Evolutionary conservation across 768 basidiomycete genomes (phyloP), one percentile per base, ranked within the genome.

Genomic region (Imleria badia): DNA sequence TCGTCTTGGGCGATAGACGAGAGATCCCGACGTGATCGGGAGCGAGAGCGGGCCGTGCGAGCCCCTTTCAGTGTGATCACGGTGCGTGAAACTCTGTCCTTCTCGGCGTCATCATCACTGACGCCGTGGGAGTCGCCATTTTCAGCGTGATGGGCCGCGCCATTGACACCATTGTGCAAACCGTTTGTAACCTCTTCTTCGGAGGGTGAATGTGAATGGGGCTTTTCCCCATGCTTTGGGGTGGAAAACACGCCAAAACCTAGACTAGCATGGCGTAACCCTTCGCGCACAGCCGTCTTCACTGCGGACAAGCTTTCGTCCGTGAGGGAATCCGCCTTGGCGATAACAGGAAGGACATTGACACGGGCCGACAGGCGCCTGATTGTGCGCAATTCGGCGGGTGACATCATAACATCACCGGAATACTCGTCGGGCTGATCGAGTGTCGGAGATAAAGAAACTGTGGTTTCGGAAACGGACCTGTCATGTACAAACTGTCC

Each of bases 281-380:
- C 89, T 47, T 72, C 78, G 43, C 82, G 82, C n/a, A 94, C 81
- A 26, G 86, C 87, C 48, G 78, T 72, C 76, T 92, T 93, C 46
- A 92, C 78, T 43, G 82, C 80, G 42, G 72, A 71, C 52, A 94
- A 76, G 60, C 81, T 86, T 56, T 84, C 86, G 65, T 94, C 87
- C 35, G 92, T 94, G 56, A 94, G 77, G 36, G 89, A 90, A 70
- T 94, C 92, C 4, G 91, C 78, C 55, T 76, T 86, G 14, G 87
- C 87, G 59, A 94, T 81, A 48, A 94, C 82, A 44, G 92, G 92
- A 47, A 94, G 80, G 19, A 94, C 80, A 64, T 94, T 94, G 55
- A 81, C 80, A 52, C 91, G 85, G 20, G 78, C 77, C 20, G 88
- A 79, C 35, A 94, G 80, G 48, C 92, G 81, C 38, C 81, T 81